A percentile compares a stretch with the other conserved stretches of the same genome.
phyloP scores from a whole-genome alignment of 805 yeast genomes.

The Cyberlindnera japonica region DNA sequence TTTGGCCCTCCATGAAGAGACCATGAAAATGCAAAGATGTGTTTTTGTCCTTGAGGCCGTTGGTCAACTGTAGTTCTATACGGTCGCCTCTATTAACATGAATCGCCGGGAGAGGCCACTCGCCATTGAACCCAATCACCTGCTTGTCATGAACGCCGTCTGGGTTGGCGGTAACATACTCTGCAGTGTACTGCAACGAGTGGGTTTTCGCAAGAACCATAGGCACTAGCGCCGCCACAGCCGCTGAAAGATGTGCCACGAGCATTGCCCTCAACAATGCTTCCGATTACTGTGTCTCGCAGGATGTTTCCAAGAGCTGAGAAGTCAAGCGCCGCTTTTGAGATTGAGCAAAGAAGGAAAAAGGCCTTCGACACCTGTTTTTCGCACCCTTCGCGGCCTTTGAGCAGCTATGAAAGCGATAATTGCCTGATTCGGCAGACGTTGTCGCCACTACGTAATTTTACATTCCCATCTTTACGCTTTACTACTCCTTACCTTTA shows the following conservation, averaged over 20 bases:
- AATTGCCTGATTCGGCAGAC: too few relatives aligned
- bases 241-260: not conserved
- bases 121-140: slow-evolving; percentile 63
- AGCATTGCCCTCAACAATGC: not conserved
- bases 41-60: slow-evolving; percentile 47
- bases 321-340: too few relatives aligned
- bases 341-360: too few relatives aligned
- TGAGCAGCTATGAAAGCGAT: too few relatives aligned
- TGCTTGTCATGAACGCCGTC: slow-evolving; percentile 55
- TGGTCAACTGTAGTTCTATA: slow-evolving; percentile 54
- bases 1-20: slow-evolving; percentile 57
- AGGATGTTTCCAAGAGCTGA: too few relatives aligned
- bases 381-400: too few relatives aligned
- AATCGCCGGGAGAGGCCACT: slow-evolving; percentile 73
- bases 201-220: slow-evolving; percentile 39
- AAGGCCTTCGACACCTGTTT: too few relatives aligned
- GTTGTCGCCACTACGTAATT: too few relatives aligned
- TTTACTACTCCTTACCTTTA: too few relatives aligned
- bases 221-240: slow-evolving; percentile 2
- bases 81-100: slow-evolving; percentile 64
- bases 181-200: slow-evolving; percentile 51
- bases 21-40: slow-evolving; percentile 83
- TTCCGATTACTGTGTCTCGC: not conserved
- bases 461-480: too few relatives aligned
- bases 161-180: slow-evolving; percentile 62